A percentile compares a stretch with the other conserved stretches of the same genome.
phyloP scores from a whole-genome alignment of 495 filamentous ascomycete species.

The Penicillium paradoxum region DNA sequence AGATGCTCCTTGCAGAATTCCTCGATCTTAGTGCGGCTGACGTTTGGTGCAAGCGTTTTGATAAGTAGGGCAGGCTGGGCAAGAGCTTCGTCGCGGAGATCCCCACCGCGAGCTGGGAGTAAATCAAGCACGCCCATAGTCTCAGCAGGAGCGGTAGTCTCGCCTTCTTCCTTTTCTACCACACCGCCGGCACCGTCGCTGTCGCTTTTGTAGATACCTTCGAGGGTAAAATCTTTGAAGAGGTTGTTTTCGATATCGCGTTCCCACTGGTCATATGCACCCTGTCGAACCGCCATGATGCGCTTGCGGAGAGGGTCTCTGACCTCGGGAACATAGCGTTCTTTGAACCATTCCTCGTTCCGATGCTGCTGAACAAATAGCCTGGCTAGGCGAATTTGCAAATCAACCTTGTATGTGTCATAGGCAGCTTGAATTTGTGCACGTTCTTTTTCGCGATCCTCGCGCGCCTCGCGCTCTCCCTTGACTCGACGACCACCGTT shows the following conservation, averaged over 20 bases:
- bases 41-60: conserved; percentile 96
- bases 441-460: conserved; percentile 85
- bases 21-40: conserved; percentile 90
- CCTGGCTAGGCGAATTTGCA: conserved; percentile 85
- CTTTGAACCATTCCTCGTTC: conserved; percentile 94
- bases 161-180: conserved; percentile 91
- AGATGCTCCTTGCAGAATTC: conserved; percentile 88
- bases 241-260: conserved; percentile 71
- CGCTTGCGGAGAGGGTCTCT: conserved; percentile 61
- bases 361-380: conserved; percentile 87
- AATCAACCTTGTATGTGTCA: conserved; percentile 88
- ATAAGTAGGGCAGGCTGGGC: conserved; percentile 89
- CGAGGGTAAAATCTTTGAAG: conserved; percentile 92
- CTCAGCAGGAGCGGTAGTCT: conserved; percentile 83
- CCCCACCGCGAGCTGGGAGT: conserved; percentile 70
- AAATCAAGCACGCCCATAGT: conserved; percentile 88
- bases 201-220: conserved; percentile 92
- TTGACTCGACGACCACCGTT: conserved; percentile 70
- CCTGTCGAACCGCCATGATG: conserved; percentile 69
- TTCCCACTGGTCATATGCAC: conserved; percentile 76
- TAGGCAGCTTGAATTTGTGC: conserved; percentile 88
- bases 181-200: conserved; percentile 81
- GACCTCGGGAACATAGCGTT: conserved; percentile 83
- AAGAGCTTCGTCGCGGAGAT: conserved; percentile 76
- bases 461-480: conserved; percentile 69